These are phyloP conservation scores for Cylindrotheca closterium DNA, from an alignment of 108 stramenopile genomes.

Conservation along the genomic window DNA sequence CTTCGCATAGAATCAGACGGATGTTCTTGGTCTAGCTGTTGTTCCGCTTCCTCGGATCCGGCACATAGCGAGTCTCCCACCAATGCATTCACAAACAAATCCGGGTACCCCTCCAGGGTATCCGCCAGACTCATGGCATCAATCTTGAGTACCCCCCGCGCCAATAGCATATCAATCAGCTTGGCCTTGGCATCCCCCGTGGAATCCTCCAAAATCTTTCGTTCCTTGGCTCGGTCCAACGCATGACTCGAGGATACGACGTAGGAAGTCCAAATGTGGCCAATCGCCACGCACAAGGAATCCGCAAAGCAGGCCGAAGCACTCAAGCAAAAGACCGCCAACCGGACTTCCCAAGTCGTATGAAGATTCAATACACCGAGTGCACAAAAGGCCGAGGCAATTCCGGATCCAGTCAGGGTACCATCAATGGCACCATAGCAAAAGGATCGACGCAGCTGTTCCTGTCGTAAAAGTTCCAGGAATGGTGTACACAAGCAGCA, in stretches of 20 bases:
- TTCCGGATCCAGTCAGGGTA: slow-evolving; percentile 67
- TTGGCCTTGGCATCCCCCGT: slow-evolving; percentile 64
- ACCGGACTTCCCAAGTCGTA: slow-evolving; percentile 17
- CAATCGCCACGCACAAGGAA: slow-evolving; percentile 74
- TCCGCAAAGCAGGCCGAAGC: slow-evolving; percentile 66
- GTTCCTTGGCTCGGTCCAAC: slow-evolving; percentile 45
- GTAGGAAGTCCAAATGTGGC: slow-evolving; percentile 75
- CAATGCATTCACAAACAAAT: slow-evolving; percentile 70
- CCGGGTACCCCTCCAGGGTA: slow-evolving; percentile 83
- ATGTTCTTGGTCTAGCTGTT: background rate
- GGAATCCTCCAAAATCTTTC: slow-evolving; percentile 33
- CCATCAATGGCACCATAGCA: slow-evolving; percentile 84
- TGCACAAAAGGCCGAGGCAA: slow-evolving; percentile 61
- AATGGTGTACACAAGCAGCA: slow-evolving; percentile 17
- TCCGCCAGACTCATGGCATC: slow-evolving; percentile 87
- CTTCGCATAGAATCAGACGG: background rate
- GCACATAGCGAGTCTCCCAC: slow-evolving; percentile 53
- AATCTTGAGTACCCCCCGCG: slow-evolving; percentile 77
- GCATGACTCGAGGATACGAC: slow-evolving; percentile 35
- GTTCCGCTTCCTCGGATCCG: slow-evolving; percentile 2
- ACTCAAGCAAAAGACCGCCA: slow-evolving; percentile 50
- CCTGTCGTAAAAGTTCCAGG: slow-evolving; percentile 13
- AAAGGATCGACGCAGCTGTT: slow-evolving; percentile 56
- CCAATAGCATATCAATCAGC: slow-evolving; percentile 65
- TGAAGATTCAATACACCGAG: slow-evolving; percentile 37